Base-by-base conservation (phyloP, 345 rosid species). In the Erucastrum elatum region DNA sequence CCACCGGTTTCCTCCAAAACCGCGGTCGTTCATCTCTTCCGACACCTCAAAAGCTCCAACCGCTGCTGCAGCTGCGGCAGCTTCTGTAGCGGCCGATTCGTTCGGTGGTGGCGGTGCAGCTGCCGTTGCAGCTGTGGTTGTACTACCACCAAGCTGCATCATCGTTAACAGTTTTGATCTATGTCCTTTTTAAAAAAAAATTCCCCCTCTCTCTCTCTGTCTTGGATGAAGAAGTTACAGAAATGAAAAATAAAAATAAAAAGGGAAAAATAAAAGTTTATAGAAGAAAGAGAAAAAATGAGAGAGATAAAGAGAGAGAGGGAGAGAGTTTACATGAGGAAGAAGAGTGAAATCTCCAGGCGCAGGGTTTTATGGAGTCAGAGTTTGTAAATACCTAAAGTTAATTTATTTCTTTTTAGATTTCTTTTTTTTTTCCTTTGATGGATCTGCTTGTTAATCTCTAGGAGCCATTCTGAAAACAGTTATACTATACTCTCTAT, bases 401-500 rank as follows among this genome's bases (percentile, higher is more conserved):
- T 75, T 75, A 69, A 46, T 26, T 56, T 62, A 21, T 21, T 29
- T 5, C 35, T 2, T 13, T 10, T 72, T 8, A 5, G 0, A 79
- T 82, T 4, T 0, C 74, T 82, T 83, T n/a, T n/a, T 87, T 70
- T 30, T 86, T 83, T 83, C 86, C 74, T 63, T 79, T 76, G 84
- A 29, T 75, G 87, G 88, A 90, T 87, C 88, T 88, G 85, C 88
- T 86, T 88, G 84, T 86, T 90, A 82, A 86, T 90, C 90, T 88
- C 90, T 84, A 88, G 90, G 84, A 78, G 86, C 68, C 82, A 71
- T 83, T 86, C 66, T 68, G 21, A 51, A 61, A 27, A 37, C 69
- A 39, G 59, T 64, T 79, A 13, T 41, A 63, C 21, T 62, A 11
- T 60, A 51, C 17, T 51, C 56, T 8, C 56, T 51, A n/a, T 6